Percentiles rank a stretch among this genome's conserved stretches.
These are phyloP conservation scores for Aspergillus neotritici DNA, from an alignment of 2,329 filamentous ascomycete genomes.

Conservation along the genomic window DNA sequence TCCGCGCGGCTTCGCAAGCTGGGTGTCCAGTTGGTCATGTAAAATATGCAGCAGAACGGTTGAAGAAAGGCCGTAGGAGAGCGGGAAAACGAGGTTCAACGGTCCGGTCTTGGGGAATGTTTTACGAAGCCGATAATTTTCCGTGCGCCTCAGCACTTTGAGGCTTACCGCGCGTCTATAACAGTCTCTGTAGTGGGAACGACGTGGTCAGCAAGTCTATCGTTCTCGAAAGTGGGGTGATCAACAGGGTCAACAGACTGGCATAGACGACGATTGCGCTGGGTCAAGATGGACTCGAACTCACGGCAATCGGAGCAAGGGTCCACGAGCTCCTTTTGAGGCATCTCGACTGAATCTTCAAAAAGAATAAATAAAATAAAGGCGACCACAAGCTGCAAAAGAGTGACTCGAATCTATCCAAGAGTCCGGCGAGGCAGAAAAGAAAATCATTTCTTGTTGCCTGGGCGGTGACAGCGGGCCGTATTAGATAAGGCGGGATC, in stretches of 20 bases:
- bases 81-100: constrained; percentile 63
- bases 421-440: constrained; percentile 9
- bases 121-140: constrained; percentile 52
- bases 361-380: too few species aligned
- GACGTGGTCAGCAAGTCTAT: constrained; percentile 4
- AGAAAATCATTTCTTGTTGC: too few species aligned
- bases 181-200: constrained; percentile 53
- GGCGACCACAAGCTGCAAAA: too few species aligned
- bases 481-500: constrained; percentile 24
- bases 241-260: constrained; percentile 37
- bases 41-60: constrained; percentile 70
- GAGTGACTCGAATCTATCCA: too few species aligned
- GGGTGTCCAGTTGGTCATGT: constrained; percentile 60
- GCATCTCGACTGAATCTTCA: constrained; percentile 19
- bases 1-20: constrained; percentile 56
- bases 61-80: constrained; percentile 81
- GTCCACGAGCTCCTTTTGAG: constrained; percentile 25
- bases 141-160: constrained; percentile 75
- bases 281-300: constrained; percentile 46
- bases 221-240: too few species aligned
- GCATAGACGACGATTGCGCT: constrained; percentile 58
- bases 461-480: too few species aligned
- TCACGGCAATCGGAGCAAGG: constrained; percentile 55
- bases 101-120: constrained; percentile 35
- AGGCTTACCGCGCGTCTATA: constrained; percentile 70